Conservation (phyloP, 2,329 filamentous ascomycete species). For the Cladobotryum protrusum region DNA sequence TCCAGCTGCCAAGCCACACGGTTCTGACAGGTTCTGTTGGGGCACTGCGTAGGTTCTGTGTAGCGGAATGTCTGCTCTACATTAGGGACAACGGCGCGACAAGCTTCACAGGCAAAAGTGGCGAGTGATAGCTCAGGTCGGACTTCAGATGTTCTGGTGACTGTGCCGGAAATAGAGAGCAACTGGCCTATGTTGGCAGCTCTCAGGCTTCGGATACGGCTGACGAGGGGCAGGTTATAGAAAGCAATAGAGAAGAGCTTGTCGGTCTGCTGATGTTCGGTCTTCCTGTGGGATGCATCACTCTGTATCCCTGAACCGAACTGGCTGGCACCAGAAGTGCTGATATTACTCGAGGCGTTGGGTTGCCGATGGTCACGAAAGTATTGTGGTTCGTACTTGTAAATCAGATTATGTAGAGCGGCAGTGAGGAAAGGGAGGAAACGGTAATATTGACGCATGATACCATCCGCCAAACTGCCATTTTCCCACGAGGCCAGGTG, state of each 20-base stretch:
- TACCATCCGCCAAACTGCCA: constrained; percentile 75
- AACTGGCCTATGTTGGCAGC: constrained; percentile 89
- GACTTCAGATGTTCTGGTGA: constrained; percentile 94
- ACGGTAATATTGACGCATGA: constrained; percentile 88
- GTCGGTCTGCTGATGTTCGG: constrained; percentile 93
- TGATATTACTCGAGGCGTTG: constrained; percentile 64
- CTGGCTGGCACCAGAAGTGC: constrained; percentile 61
- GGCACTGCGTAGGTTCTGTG: constrained; percentile 93
- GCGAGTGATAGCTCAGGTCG: constrained; percentile 86
- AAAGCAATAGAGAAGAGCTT: constrained; percentile 92
- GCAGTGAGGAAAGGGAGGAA: constrained; percentile 87
- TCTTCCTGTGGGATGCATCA: constrained; percentile 67
- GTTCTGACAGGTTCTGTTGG: constrained; percentile 81
- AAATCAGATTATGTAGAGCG: constrained; percentile 85
- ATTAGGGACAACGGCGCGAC: constrained; percentile 77
- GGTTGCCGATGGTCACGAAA: constrained; percentile 89
- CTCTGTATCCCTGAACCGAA: constrained; percentile 56
- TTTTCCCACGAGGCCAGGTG: constrained; percentile 74
- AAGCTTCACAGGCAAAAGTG: constrained; percentile 87
- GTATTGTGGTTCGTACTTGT: constrained; percentile 90
- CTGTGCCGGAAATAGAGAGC: constrained; percentile 92
- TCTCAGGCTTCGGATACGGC: constrained; percentile 75
- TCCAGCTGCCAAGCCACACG: constrained; percentile 93
- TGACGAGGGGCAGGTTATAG: constrained; percentile 86
- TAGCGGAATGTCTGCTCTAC: constrained; percentile 97